Evolutionary conservation across 345 rosid genomes (phyloP).

Genomic region (Camelina sativa): DNA sequence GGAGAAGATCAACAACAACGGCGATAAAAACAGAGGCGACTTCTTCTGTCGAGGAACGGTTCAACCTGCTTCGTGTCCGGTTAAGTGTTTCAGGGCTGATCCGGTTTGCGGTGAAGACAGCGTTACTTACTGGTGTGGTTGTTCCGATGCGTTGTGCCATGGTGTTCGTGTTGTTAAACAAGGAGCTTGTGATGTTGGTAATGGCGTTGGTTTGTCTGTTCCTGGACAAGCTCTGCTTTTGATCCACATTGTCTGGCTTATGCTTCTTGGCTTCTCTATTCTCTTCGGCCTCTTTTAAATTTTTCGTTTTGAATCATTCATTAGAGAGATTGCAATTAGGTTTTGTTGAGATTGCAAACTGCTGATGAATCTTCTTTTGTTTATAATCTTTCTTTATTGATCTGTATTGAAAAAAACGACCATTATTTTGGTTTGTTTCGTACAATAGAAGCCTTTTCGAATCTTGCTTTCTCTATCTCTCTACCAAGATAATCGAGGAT

Average conservation of each 20-base stretch:
- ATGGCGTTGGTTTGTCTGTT: slow-evolving; percentile 69
- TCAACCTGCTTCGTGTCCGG: slow-evolving; percentile 65
- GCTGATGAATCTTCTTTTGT: slow-evolving; percentile 15
- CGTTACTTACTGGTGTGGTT: slow-evolving; percentile 97
- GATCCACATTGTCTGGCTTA: slow-evolving; percentile 90
- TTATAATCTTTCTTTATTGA: slow-evolving; percentile 12
- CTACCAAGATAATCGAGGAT: slow-evolving; percentile 76
- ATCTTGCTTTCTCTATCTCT: slow-evolving; percentile 75
- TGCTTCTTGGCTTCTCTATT: slow-evolving; percentile 83
- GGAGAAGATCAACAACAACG: slow-evolving; percentile 37
- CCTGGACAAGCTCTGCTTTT: slow-evolving; percentile 89
- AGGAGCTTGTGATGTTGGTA: slow-evolving; percentile 82
- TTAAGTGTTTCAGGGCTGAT: slow-evolving; percentile 80
- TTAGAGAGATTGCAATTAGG: neutral
- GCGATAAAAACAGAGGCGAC: slow-evolving; percentile 19
- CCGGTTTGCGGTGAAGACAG: slow-evolving; percentile 92
- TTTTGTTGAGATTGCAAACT: slow-evolving; percentile 10
- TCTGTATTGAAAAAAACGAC: slow-evolving; percentile 5
- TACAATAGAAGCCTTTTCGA: slow-evolving; percentile 67
- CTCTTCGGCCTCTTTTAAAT: slow-evolving; percentile 72
- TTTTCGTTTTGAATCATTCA: neutral
- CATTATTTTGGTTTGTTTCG: slow-evolving; percentile 38
- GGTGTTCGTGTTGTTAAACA: slow-evolving; percentile 66
- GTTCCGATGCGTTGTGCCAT: slow-evolving; percentile 75
- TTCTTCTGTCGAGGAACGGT: slow-evolving; percentile 35